Base-by-base conservation (phyloP, 2,329 filamentous ascomycete genomes). In the Triangularia setosa region DNA sequence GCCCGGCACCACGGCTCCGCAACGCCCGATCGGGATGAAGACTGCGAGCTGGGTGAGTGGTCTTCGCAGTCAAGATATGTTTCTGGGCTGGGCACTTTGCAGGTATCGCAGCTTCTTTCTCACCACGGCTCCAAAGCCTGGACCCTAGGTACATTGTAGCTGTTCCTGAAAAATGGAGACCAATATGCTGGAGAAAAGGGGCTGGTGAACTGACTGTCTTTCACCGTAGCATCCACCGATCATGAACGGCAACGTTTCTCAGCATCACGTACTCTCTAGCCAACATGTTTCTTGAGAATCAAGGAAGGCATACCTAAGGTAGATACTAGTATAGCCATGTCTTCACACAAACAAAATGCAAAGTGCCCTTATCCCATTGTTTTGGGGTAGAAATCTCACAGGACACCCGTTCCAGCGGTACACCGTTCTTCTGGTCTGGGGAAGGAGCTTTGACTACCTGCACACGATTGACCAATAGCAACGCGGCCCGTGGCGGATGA, bases 401-500 rank as follows among this genome's bases (percentile, higher is more conserved):
- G 16, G 4, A 9, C 18, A 44, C n/a, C 40, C 40, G 11, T 21
- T 21, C 40, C 40, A 48, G n/a, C 40, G 40, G 40, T 12, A 48
- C 40, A 48, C 40, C n/a, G n/a, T 48, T 5, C 40, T 48, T 48
- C n/a, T 3, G 40, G 40, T 48, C 40, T 18, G 40, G 40, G 25
- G 25, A 23, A 28, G 27, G 25, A 53, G 58, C 40, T 60, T 27
- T 53, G 58, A 14, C 40, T 40, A 60, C 16, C n/a, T 16, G n/a
- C n/a, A 21, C 2, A 24, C 58, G 12, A 60, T 60, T 60, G 58
- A 23, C 58, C 58, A 60, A 60, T 60, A 18, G 58, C 8, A 60
- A 28, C 18, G 16, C 18, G 52, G 16, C 57, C 8, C 61, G 58
- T 55, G n/a, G 55, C 61, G 40, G 61, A 48, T 48, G 40, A 11